Conservation (phyloP, 495 filamentous ascomycete genomes). For the Xylaria cubensis region DNA sequence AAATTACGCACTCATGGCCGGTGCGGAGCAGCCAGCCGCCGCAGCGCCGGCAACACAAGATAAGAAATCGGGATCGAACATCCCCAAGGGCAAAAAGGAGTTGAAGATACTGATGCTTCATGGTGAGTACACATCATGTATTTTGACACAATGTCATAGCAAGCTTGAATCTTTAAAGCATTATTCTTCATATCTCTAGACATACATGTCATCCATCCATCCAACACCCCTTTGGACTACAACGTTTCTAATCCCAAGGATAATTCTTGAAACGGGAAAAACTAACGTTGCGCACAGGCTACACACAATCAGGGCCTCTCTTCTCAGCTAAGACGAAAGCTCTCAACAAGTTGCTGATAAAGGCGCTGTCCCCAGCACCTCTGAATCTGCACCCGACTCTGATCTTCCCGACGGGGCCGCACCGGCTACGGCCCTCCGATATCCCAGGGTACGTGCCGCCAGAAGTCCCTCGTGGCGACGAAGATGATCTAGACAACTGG, state of each 20-base stretch:
- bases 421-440: conserved; percentile 66
- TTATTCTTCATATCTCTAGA: too few species aligned
- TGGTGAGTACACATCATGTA: conserved; percentile 40
- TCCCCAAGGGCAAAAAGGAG: conserved; percentile 45
- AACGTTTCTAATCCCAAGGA: neutral
- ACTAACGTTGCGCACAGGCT: conserved; percentile 57
- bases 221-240: neutral
- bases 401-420: conserved; percentile 68
- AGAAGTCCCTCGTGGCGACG: conserved; percentile 32
- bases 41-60: conserved; percentile 20
- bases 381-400: conserved; percentile 62
- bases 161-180: neutral
- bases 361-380: conserved; percentile 64
- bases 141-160: neutral
- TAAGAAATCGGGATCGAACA: conserved; percentile 26
- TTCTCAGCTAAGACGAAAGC: conserved; percentile 92
- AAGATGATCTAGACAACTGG: conserved; percentile 66
- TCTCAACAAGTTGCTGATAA: conserved; percentile 78
- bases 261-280: neutral
- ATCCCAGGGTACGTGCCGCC: conserved; percentile 68
- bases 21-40: conserved; percentile 18
- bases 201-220: too few species aligned
- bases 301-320: conserved; percentile 86
- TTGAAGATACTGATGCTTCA: conserved; percentile 66
- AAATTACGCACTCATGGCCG: conserved; percentile 18